phyloP scores from a whole-genome alignment of 208 protist species.

The Acanthamoeba healyi region DNA sequence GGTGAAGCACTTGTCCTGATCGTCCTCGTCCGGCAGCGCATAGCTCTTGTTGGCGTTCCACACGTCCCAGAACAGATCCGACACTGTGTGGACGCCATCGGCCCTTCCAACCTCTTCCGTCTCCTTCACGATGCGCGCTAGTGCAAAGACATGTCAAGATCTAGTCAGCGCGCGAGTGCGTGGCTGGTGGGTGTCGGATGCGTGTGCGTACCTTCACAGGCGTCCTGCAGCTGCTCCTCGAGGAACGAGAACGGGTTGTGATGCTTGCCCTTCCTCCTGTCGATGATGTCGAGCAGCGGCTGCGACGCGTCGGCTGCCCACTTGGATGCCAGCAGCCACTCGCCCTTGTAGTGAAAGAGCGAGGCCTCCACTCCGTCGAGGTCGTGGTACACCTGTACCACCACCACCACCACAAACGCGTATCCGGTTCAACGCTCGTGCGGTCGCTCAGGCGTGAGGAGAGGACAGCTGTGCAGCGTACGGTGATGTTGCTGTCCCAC shows the following conservation, averaged over 20 bases:
- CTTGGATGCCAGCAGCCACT: constrained; percentile 1
- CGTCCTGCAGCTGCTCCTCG: constrained; percentile 47
- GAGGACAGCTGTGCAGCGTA: no score
- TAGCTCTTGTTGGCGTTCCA: background rate
- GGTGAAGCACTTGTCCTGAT: constrained; percentile 49
- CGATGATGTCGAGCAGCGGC: constrained; percentile 15
- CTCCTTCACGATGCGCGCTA: background rate
- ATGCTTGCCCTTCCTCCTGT: constrained; percentile 22
- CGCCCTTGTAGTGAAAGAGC: constrained; percentile 17
- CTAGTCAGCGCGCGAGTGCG: no score
- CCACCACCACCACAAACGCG: no score
- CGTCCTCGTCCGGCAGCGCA: background rate
- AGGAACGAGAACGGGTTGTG: constrained; percentile 50
- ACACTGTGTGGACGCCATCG: background rate
- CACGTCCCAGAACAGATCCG: constrained; percentile 52
- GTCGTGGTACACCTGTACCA: constrained; percentile 63
- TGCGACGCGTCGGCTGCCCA: constrained; percentile 34
- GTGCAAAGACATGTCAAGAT: no score
- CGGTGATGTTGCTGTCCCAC: constrained; percentile 12
- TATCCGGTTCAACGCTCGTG: no score
- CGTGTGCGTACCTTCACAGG: background rate
- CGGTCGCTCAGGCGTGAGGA: no score
- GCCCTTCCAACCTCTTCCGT: background rate
- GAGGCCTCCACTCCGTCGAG: constrained; percentile 14
- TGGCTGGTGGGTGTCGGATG: background rate